Conservation (phyloP, 139 green algal species). For the Chlorella vulgaris region DNA sequence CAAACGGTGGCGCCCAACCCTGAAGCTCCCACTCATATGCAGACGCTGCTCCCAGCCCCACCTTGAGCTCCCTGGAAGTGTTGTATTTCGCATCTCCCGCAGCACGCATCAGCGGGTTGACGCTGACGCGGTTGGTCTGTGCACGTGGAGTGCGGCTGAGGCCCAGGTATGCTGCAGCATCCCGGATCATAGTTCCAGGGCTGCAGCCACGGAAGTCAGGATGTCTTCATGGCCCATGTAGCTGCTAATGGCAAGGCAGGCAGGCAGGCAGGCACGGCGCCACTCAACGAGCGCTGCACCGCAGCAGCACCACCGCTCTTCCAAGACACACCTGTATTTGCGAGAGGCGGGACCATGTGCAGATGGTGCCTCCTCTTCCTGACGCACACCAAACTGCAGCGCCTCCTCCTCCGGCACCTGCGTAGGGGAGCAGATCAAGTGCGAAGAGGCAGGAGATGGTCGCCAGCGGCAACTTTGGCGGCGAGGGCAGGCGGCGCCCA, state of each 20-base stretch:
- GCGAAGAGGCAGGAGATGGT: no score
- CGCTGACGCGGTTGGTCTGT: constrained; percentile 22
- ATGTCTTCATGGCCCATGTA: no score
- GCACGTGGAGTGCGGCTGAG: not conserved
- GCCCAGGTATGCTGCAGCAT: not conserved
- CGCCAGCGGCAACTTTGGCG: not conserved
- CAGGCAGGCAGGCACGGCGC: no score
- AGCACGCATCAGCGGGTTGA: constrained; percentile 31
- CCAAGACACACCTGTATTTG: not conserved
- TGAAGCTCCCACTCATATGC: no score
- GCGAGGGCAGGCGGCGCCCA: not conserved
- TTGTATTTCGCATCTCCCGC: constrained; percentile 29
- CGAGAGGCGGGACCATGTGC: not conserved
- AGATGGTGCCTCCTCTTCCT: constrained; percentile 13
- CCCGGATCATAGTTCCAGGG: not conserved
- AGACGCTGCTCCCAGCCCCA: no score
- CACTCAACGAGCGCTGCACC: no score
- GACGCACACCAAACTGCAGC: not conserved
- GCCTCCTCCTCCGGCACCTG: constrained; percentile 23
- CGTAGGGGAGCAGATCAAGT: not conserved
- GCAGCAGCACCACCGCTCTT: not conserved
- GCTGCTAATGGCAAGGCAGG: no score
- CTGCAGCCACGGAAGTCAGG: not conserved
- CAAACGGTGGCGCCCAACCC: no score
- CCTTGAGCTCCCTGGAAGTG: constrained; percentile 2